These are phyloP conservation scores for Fusarium sp. DNA, from an alignment of 2,329 filamentous ascomycete species.

Conservation along the genomic window DNA sequence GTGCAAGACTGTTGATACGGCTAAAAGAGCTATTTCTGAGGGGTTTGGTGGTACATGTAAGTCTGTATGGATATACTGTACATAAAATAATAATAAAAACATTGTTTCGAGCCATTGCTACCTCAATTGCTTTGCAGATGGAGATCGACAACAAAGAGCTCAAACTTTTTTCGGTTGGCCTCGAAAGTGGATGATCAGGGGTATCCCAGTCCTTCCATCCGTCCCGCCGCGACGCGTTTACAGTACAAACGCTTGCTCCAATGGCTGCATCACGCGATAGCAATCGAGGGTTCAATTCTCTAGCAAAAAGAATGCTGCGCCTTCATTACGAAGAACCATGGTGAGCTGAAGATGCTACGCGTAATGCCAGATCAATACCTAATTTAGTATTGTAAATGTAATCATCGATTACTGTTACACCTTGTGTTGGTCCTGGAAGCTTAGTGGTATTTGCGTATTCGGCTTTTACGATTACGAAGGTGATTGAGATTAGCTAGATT, in stretches of 20 bases:
- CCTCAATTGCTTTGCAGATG: constrained; percentile 16
- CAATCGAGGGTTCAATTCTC: background rate
- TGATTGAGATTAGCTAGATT: constrained; percentile 3
- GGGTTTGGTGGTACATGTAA: background rate
- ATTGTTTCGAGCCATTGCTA: constrained; percentile 1
- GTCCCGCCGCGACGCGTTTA: constrained; percentile 31
- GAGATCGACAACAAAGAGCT: constrained; percentile 30
- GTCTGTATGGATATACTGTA: background rate
- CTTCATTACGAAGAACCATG: constrained; percentile 9
- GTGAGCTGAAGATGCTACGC: constrained; percentile 15
- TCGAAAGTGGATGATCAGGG: constrained; percentile 38
- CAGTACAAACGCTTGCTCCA: constrained; percentile 12
- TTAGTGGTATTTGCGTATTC: constrained; percentile 31
- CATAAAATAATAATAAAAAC: background rate
- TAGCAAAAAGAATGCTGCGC: constrained; percentile 10
- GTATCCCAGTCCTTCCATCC: constrained; percentile 26
- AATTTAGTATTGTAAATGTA: constrained; percentile 11
- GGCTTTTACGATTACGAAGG: constrained; percentile 42
- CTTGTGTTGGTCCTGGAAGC: constrained; percentile 1
- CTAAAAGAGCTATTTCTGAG: too few relatives aligned
- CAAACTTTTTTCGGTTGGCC: constrained; percentile 29
- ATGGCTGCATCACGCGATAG: constrained; percentile 9
- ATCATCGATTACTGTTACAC: background rate
- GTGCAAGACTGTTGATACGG: too few relatives aligned
- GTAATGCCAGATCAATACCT: constrained; percentile 14